Evolutionary conservation across 192 early-diverging fungal genomes (phyloP).

Genomic region (Linnemannia hyalina): DNA sequence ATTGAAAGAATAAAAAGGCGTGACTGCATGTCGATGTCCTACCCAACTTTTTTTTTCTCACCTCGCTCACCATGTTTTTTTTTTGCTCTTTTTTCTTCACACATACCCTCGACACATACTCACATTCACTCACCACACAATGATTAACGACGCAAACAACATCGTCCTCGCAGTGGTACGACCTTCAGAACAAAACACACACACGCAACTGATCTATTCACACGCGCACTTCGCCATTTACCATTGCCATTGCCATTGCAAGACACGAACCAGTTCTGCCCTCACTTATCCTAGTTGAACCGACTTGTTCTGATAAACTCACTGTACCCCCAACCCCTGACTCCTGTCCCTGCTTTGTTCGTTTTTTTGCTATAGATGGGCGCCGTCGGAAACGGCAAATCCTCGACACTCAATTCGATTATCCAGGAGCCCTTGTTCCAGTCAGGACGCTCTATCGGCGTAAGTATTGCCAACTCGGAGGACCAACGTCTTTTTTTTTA

Average conservation of each 20-base stretch:
- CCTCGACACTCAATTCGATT: slow-evolving; percentile 65
- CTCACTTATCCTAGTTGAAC: not conserved
- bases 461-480: slow-evolving; percentile 21
- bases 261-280: not conserved
- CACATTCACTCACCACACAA: slow-evolving; percentile 9
- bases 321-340: not conserved
- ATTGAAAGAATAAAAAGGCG: not conserved
- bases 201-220: no score
- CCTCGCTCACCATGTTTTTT: not conserved
- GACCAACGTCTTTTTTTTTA: not conserved
- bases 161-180: slow-evolving; percentile 51
- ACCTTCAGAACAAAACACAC: not conserved
- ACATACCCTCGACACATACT: not conserved
- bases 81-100: not conserved
- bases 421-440: slow-evolving; percentile 60
- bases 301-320: not conserved
- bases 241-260: no score
- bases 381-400: slow-evolving; percentile 65
- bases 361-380: slow-evolving; percentile 42
- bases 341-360: not conserved
- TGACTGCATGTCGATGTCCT: not conserved
- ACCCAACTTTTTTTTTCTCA: not conserved
- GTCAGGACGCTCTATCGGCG: slow-evolving; percentile 59
- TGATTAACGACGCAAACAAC: slow-evolving; percentile 60
- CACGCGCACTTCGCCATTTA: no score